Percentiles rank a stretch among this genome's conserved stretches.
These are phyloP conservation scores for Cadophora gregata DNA, from an alignment of 2,329 filamentous ascomycete genomes.

Conservation along the genomic window DNA sequence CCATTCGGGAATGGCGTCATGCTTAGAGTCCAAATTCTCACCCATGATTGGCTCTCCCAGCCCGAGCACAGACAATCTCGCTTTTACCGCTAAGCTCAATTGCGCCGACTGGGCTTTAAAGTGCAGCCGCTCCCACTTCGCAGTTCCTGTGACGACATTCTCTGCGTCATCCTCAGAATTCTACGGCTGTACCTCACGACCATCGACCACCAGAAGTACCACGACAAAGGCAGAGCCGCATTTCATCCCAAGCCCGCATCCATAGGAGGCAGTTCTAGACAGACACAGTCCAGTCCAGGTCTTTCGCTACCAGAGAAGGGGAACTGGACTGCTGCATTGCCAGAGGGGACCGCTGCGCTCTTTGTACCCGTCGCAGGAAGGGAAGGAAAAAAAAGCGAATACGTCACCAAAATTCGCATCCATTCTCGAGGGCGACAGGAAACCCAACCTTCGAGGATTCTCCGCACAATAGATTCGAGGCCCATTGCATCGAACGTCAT, in stretches of 20 bases:
- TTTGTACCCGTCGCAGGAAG: constrained; percentile 9
- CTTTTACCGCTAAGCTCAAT: neutral
- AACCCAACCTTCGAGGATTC: neutral
- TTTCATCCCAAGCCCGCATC: neutral
- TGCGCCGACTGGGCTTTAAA: constrained; percentile 2
- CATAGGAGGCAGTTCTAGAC: neutral
- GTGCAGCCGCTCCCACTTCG: constrained; percentile 16
- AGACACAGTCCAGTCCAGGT: neutral
- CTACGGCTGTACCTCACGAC: constrained; percentile 3
- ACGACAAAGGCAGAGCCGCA: constrained; percentile 5
- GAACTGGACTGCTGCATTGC: constrained; percentile 1
- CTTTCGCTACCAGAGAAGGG: neutral
- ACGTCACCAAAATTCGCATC: constrained; percentile 13
- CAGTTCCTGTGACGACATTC: constrained; percentile 18
- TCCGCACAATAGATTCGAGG: neutral
- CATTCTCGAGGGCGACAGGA: neutral
- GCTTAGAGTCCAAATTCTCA: neutral
- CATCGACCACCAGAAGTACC: neutral
- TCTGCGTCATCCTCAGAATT: constrained; percentile 17
- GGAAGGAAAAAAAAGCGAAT: constrained; percentile 4
- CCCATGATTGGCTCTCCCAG: neutral
- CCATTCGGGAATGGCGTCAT: neutral
- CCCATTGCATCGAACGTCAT: neutral
- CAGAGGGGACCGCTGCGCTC: neutral
- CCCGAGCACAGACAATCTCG: neutral